Evolutionary conservation across 192 early-diverging fungal genomes (phyloP).

Genomic region (Mortierella claussenii): DNA sequence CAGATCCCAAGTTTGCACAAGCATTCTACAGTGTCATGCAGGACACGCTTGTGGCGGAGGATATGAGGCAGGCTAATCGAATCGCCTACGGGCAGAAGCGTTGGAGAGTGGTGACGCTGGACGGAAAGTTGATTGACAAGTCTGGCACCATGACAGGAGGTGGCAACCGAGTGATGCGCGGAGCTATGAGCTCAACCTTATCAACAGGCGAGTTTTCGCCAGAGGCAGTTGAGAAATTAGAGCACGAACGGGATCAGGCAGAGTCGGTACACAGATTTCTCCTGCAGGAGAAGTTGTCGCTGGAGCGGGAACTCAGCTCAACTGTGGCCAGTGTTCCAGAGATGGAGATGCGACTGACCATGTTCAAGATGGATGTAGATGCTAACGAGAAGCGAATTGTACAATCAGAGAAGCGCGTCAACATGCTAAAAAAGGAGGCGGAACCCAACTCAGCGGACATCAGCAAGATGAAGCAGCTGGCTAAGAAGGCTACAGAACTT

Average conservation of each 20-base stretch:
- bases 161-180: constrained; percentile 75
- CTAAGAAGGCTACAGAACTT: constrained; percentile 58
- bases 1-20: constrained; percentile 74
- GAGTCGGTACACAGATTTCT: constrained; percentile 67
- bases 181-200: constrained; percentile 91
- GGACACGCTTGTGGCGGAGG: constrained; percentile 88
- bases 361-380: constrained; percentile 79
- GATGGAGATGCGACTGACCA: constrained; percentile 71
- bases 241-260: constrained; percentile 66
- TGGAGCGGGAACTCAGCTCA: constrained; percentile 59
- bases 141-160: constrained; percentile 96
- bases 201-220: constrained; percentile 63
- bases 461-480: constrained; percentile 62
- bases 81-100: constrained; percentile 87
- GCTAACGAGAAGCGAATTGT: constrained; percentile 70
- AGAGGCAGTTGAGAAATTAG: constrained; percentile 65
- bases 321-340: constrained; percentile 64
- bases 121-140: constrained; percentile 90
- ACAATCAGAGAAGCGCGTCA: constrained; percentile 75
- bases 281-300: constrained; percentile 45
- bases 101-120: constrained; percentile 94
- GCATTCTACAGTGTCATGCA: constrained; percentile 90
- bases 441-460: constrained; percentile 66
- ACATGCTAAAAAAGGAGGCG: constrained; percentile 60
- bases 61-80: constrained; percentile 85